Evolutionary conservation across 306 rosid genomes (phyloP), one percentile per base, ranked within the genome.

Genomic region (Coriaria nepalensis): DNA sequence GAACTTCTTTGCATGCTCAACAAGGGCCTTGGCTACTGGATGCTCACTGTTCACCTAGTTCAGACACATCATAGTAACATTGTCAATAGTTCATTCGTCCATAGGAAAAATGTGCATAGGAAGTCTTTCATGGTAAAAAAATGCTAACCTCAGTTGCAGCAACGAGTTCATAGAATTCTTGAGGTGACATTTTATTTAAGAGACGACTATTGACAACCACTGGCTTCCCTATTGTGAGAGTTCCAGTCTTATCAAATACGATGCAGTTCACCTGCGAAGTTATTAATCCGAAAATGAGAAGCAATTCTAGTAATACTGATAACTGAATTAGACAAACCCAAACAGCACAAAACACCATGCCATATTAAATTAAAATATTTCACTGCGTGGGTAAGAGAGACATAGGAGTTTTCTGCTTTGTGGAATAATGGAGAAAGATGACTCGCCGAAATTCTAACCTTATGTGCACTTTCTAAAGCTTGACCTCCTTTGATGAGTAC

Each of bases 171-270:
- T 68, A 77, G 66, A 86, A 79, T 37, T 79, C 68, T 45, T 37
- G 43, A 39, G 45, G 57, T 13, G 58, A 56, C 71, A 77, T 68
- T 3, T 58, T 67, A 34, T 40, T 70, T 8, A 79, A 60, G 66
- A 81, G 54, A 65, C 50, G 72, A 50, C 81, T 74, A 20, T 56
- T 77, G 10, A 82, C 83, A 55, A 76, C 86, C 60, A 68, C 71
- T 2, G 96, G 90, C 71, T 82, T 82, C 49, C 96, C 96, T 47
- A 65, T 34, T 7, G 96, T 86, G 64, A 86, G 93, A 37, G 96
- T 86, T 9, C 93, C 96, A 10, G 96, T 86, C 83, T 86, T 86
- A 57, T 86, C 93, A 37, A 86, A 86, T 50, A 86, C 86, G 36
- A 86, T 73, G 78, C 93, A 86, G 60, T 62, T 70, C 59, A 86